Evolutionary conservation across 2,329 filamentous ascomycete species (phyloP).

Genomic region (Thelonectria blattea): DNA sequence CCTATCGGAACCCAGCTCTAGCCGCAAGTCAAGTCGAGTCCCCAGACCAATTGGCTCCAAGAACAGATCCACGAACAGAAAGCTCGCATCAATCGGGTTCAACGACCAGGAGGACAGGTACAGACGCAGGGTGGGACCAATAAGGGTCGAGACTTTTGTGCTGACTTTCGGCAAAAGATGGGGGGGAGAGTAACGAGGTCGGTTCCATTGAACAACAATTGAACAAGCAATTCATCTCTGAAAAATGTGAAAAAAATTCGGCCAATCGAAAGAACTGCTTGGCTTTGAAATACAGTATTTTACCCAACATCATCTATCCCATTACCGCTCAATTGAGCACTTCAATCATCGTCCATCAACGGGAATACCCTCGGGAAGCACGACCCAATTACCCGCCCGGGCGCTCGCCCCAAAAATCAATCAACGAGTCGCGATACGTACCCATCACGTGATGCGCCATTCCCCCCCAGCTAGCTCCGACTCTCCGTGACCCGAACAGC

Average conservation of each 20-base stretch:
- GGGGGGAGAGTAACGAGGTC: neutral
- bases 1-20: neutral
- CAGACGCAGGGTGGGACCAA: conserved; percentile 26
- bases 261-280: neutral
- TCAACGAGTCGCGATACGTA: conserved; percentile 2
- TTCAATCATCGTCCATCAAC: neutral
- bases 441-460: conserved; percentile 36
- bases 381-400: conserved; percentile 23
- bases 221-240: neutral
- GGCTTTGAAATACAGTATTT: neutral
- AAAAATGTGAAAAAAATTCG: conserved; percentile 7
- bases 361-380: conserved; percentile 25
- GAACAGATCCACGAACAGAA: neutral
- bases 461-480: conserved; percentile 40
- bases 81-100: neutral
- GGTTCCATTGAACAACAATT: neutral
- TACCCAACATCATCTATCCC: neutral
- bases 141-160: conserved; percentile 29
- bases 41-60: neutral
- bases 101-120: neutral
- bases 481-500: conserved; percentile 36
- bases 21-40: neutral
- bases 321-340: neutral
- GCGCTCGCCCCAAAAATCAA: neutral
- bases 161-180: conserved; percentile 28